phyloP scores from a whole-genome alignment of 768 basidiomycete genomes.

The Hemileccinum rubropunctum region DNA sequence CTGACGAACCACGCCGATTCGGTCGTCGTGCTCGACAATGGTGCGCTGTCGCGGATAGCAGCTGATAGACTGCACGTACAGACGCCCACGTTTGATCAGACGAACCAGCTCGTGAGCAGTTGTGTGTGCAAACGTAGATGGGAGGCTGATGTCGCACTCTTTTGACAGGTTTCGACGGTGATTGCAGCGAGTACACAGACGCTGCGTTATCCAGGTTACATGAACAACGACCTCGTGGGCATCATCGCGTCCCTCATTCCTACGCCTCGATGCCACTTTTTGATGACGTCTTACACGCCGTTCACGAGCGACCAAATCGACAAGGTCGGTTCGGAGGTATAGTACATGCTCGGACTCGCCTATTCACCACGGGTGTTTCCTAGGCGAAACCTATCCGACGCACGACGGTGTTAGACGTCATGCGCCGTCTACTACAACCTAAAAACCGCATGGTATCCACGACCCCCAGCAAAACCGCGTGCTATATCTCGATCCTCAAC shows the following conservation, averaged over 20 bases:
- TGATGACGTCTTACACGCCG: conserved; percentile 98
- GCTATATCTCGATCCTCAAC: conserved; percentile 97
- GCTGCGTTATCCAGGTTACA: conserved; percentile 93
- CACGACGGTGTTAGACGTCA: conserved; percentile 97
- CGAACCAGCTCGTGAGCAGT: conserved; percentile 76
- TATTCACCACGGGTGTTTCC: background rate
- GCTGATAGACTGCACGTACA: conserved; percentile 88
- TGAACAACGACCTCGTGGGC: conserved; percentile 98
- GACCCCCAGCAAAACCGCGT: conserved; percentile 84
- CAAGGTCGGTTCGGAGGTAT: conserved; percentile 58
- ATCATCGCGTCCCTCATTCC: conserved; percentile 97
- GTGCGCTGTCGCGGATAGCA: conserved; percentile 88
- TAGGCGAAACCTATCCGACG: conserved; percentile 94
- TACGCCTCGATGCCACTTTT: conserved; percentile 82
- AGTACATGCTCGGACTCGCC: background rate
- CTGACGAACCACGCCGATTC: conserved; percentile 96
- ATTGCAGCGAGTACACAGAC: conserved; percentile 97
- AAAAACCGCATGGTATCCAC: conserved; percentile 99
- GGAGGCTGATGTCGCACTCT: background rate
- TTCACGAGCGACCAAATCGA: conserved; percentile 97
- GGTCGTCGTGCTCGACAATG: conserved; percentile 96
- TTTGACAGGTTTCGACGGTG: conserved; percentile 83
- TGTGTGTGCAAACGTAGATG: background rate
- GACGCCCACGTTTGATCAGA: conserved; percentile 87
- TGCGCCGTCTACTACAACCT: conserved; percentile 95